These are phyloP conservation scores for Aspergillus nanangensis DNA, from an alignment of 495 filamentous ascomycete genomes.

Conservation along the genomic window DNA sequence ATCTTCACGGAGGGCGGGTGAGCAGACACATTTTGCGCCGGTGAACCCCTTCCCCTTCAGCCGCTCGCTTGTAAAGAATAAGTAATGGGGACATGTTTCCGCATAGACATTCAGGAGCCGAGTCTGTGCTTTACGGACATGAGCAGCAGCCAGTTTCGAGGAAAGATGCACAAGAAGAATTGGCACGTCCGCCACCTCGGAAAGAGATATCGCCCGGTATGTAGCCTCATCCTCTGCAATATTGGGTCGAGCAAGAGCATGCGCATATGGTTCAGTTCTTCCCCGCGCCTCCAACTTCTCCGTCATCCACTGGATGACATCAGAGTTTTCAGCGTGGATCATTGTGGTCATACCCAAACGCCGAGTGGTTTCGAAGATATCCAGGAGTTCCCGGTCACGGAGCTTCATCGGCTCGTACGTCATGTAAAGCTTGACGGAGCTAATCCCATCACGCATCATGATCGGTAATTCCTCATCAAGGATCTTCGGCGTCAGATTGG, in stretches of 20 bases:
- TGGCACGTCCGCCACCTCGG: constrained; percentile 50
- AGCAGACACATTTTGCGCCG: constrained; percentile 50
- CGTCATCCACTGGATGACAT: constrained; percentile 49
- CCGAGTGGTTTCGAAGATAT: constrained; percentile 47
- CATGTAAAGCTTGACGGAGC: constrained; percentile 60
- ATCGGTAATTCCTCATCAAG: constrained; percentile 43
- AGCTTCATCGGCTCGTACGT: constrained; percentile 55
- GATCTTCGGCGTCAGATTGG: constrained; percentile 42
- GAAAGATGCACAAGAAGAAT: constrained; percentile 58
- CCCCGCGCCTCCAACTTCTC: constrained; percentile 38
- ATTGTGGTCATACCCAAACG: constrained; percentile 49
- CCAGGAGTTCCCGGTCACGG: constrained; percentile 52
- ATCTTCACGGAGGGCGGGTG: constrained; percentile 35
- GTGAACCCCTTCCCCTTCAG: constrained; percentile 47
- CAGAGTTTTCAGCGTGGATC: constrained; percentile 59
- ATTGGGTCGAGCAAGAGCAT: constrained; percentile 47
- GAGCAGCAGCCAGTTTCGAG: constrained; percentile 42
- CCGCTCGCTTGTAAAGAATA: constrained; percentile 52
- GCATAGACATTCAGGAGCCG: constrained; percentile 53
- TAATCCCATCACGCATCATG: constrained; percentile 43
- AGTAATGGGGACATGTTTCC: constrained; percentile 63
- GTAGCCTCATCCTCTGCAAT: constrained; percentile 56
- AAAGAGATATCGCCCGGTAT: constrained; percentile 52
- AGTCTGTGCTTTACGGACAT: constrained; percentile 54
- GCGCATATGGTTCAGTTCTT: constrained; percentile 49